Evolutionary conservation across 2,329 filamentous ascomycete species (phyloP).

Genomic region (Alternaria angustiovoidea): DNA sequence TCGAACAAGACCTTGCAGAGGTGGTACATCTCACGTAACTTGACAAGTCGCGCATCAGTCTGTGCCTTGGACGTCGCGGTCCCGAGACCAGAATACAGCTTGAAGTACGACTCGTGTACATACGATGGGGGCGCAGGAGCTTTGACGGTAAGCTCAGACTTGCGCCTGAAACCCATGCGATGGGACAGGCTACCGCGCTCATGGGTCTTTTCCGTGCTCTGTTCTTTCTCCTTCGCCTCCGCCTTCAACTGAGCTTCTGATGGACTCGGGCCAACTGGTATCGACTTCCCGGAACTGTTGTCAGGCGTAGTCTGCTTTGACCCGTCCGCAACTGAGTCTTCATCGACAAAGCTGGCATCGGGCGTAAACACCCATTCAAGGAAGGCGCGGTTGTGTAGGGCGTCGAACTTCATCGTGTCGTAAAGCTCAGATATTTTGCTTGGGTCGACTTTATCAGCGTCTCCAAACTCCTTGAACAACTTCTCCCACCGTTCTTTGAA

Average conservation of each 20-base stretch:
- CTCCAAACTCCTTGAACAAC: slow-evolving; percentile 93
- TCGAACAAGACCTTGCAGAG: slow-evolving; percentile 95
- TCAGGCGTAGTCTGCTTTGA: slow-evolving; percentile 43
- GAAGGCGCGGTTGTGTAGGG: slow-evolving; percentile 94
- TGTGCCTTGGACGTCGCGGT: slow-evolving; percentile 71
- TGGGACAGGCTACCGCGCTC: slow-evolving; percentile 53
- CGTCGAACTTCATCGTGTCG: slow-evolving; percentile 99
- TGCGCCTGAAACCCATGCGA: slow-evolving; percentile 62
- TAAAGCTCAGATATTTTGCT: slow-evolving; percentile 99
- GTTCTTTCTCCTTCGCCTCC: slow-evolving; percentile 46
- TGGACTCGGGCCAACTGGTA: slow-evolving; percentile 39
- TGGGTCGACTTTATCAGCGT: slow-evolving; percentile 96
- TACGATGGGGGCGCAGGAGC: slow-evolving; percentile 39
- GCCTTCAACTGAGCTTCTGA: slow-evolving; percentile 41
- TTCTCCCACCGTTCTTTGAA: slow-evolving; percentile 99
- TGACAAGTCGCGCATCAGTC: slow-evolving; percentile 83
- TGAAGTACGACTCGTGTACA: slow-evolving; percentile 77
- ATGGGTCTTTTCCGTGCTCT: slow-evolving; percentile 50
- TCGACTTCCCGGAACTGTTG: slow-evolving; percentile 33
- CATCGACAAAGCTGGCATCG: slow-evolving; percentile 77
- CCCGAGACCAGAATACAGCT: slow-evolving; percentile 80
- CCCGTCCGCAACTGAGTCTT: slow-evolving; percentile 54
- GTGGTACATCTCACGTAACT: slow-evolving; percentile 90
- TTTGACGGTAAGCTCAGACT: slow-evolving; percentile 53
- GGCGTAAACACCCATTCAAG: slow-evolving; percentile 98